Percentiles rank a stretch among this genome's conserved stretches.
These are phyloP conservation scores for Plasmodium billcollinsi DNA, from an alignment of 169 alveolate species.

Conservation along the genomic window DNA sequence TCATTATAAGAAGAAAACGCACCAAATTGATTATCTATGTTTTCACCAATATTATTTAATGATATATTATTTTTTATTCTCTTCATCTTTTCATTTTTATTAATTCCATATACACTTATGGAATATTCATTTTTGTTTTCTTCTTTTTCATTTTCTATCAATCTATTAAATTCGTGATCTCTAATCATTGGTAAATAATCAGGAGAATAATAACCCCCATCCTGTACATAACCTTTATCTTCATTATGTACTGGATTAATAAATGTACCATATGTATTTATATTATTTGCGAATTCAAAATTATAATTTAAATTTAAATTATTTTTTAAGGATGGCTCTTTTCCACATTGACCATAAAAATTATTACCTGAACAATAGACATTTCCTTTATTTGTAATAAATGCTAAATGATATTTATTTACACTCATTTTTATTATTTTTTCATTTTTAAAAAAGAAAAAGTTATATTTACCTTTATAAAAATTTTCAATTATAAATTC, in stretches of 20 bases:
- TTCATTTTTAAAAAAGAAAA: conserved; percentile 41
- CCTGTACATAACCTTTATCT: too few relatives aligned
- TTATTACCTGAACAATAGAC: conserved; percentile 73
- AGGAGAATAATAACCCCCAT: too few relatives aligned
- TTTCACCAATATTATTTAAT: too few relatives aligned
- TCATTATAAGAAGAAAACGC: too few relatives aligned
- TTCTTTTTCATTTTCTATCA: too few relatives aligned
- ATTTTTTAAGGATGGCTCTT: conserved; percentile 63
- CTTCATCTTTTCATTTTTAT: neutral
- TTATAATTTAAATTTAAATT: conserved; percentile 67
- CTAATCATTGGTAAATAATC: too few relatives aligned
- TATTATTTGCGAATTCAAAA: conserved; percentile 37
- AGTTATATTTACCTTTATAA: conserved; percentile 37
- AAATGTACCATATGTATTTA: neutral
- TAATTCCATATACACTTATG: too few relatives aligned
- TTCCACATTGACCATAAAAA: conserved; percentile 77
- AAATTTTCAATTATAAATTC: conserved; percentile 66
- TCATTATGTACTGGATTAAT: conserved; percentile 1
- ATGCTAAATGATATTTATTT: conserved; percentile 70
- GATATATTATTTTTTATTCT: too few relatives aligned
- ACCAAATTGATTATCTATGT: too few relatives aligned
- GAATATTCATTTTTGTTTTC: too few relatives aligned
- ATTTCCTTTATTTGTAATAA: conserved; percentile 75
- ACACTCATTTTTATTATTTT: conserved; percentile 75
- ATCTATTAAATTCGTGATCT: too few relatives aligned